Conservation (phyloP, 768 basidiomycete species). For the Leccinum fibrillosum region DNA sequence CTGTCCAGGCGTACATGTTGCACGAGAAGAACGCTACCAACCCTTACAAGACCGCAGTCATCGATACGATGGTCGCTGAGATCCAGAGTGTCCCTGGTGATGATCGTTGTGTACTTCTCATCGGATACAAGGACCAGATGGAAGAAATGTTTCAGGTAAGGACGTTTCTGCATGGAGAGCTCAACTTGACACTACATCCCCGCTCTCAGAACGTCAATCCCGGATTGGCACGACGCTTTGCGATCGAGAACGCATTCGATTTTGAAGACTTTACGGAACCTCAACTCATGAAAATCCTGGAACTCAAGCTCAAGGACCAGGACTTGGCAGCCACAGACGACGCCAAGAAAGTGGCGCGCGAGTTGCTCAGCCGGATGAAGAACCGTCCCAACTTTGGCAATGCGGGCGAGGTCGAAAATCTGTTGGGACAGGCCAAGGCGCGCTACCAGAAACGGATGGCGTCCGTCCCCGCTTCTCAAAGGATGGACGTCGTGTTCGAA, state of each 20-base stretch:
- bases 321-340: constrained; percentile 54
- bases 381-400: constrained; percentile 64
- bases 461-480: constrained; percentile 20
- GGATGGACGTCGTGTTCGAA: constrained; percentile 35
- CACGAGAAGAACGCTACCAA: constrained; percentile 45
- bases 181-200: not conserved
- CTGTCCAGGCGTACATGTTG: constrained; percentile 64
- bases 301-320: constrained; percentile 55
- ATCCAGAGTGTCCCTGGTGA: constrained; percentile 69
- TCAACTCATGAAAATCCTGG: constrained; percentile 51
- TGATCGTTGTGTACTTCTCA: constrained; percentile 63
- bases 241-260: constrained; percentile 63
- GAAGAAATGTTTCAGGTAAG: constrained; percentile 71
- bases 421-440: constrained; percentile 51
- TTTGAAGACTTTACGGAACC: constrained; percentile 62
- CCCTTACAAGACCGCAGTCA: constrained; percentile 62
- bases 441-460: constrained; percentile 42
- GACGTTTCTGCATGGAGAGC: not conserved
- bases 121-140: constrained; percentile 69
- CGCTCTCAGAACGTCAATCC: constrained; percentile 62
- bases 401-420: constrained; percentile 62
- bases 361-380: constrained; percentile 35
- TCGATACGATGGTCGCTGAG: constrained; percentile 74
- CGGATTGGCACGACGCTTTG: constrained; percentile 63
- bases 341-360: constrained; percentile 58